Conservation (phyloP, 1,284 basidiomycete species). For the Pseudomicrostroma phylloplanum region DNA sequence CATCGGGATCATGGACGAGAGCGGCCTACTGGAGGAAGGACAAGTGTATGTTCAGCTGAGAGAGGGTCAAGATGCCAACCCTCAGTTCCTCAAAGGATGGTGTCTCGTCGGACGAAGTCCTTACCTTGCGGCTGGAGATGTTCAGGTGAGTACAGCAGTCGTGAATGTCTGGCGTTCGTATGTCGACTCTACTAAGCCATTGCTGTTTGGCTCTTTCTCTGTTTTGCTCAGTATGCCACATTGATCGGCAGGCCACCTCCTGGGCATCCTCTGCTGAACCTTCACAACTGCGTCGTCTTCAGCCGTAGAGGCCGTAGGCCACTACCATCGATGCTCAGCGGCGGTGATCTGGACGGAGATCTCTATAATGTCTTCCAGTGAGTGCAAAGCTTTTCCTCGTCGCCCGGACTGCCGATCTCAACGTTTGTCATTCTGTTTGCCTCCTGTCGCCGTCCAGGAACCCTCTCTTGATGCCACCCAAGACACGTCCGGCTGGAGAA, state of each 20-base stretch:
- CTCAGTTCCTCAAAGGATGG: slow-evolving; percentile 17
- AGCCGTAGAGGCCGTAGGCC: slow-evolving; percentile 15
- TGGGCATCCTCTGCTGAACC: slow-evolving; percentile 19
- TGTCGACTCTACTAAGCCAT: too few species aligned
- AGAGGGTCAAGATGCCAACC: slow-evolving; percentile 6
- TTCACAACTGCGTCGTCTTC: slow-evolving; percentile 29
- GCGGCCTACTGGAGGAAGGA: slow-evolving; percentile 15
- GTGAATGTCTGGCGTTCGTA: too few species aligned
- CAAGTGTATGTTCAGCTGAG: slow-evolving; percentile 23
- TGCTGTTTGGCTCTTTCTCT: too few species aligned
- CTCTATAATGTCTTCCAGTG: slow-evolving; percentile 55
- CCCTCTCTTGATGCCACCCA: slow-evolving; percentile 56
- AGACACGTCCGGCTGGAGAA: slow-evolving; percentile 55
- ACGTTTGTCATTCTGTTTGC: too few species aligned
- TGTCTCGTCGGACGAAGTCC: slow-evolving; percentile 29
- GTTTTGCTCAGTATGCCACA: slow-evolving; percentile 16
- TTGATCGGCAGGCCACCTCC: slow-evolving; percentile 20
- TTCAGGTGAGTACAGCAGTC: too few species aligned
- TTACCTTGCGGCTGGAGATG: slow-evolving; percentile 28
- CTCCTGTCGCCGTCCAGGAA: too few species aligned
- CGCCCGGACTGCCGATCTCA: too few species aligned
- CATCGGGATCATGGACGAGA: slow-evolving; percentile 61
- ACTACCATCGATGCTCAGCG: slow-evolving; percentile 23
- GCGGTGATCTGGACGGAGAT: slow-evolving; percentile 30
- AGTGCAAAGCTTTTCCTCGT: too few species aligned